Conservation (phyloP, 2,329 filamentous ascomycete genomes). For the Gaeumannomyces sp. region DNA sequence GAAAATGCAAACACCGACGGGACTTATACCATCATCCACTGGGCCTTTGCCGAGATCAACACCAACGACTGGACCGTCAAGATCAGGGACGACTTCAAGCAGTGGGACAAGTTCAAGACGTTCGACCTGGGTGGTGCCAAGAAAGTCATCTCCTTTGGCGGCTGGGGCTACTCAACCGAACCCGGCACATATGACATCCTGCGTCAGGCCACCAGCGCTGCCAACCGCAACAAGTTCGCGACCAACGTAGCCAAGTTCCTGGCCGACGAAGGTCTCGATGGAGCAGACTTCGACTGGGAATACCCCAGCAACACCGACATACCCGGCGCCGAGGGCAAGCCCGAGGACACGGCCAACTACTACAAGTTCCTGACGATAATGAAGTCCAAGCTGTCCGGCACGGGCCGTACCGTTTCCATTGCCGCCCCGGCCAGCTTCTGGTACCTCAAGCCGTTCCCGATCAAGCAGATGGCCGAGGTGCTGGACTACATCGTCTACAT, state of each 20-base stretch:
- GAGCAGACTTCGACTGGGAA: conserved; percentile 15
- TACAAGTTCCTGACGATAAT: conserved; percentile 23
- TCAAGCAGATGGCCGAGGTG: conserved; percentile 21
- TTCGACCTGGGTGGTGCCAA: conserved; percentile 27
- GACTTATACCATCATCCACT: conserved; percentile 20
- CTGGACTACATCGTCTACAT: conserved; percentile 29
- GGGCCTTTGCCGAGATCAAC: conserved; percentile 24
- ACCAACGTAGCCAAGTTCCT: conserved; percentile 13
- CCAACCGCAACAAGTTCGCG: conserved; percentile 12
- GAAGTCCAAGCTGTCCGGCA: conserved; percentile 19
- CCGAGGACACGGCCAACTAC: conserved; percentile 24
- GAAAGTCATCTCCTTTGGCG: conserved; percentile 35
- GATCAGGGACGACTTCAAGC: conserved; percentile 14
- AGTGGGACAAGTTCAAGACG: conserved; percentile 21
- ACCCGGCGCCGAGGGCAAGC: conserved; percentile 13
- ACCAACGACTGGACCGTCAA: conserved; percentile 17
- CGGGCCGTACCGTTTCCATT: conserved; percentile 20
- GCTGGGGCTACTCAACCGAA: conserved; percentile 36
- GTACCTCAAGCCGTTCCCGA: conserved; percentile 26
- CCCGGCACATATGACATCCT: conserved; percentile 30
- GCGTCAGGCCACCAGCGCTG: conserved; percentile 17
- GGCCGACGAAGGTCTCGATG: conserved; percentile 5
- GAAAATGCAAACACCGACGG: conserved; percentile 23
- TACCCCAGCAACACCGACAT: conserved; percentile 13
- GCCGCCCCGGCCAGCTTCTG: conserved; percentile 25